phyloP scores from a whole-genome alignment of 192 early-diverging fungal species.

The Lobosporangium transversale region DNA sequence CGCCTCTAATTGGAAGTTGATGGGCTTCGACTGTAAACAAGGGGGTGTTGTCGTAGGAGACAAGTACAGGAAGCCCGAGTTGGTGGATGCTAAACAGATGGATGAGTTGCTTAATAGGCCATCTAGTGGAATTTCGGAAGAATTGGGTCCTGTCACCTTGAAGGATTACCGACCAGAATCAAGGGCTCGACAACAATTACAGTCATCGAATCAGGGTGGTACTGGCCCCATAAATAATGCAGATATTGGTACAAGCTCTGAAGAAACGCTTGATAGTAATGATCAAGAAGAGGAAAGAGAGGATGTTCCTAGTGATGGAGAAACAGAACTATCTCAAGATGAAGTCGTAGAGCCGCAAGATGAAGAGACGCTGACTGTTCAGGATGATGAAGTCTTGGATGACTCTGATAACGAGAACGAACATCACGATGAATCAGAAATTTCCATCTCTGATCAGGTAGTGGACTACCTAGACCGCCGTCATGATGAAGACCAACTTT shows the following conservation, averaged over 20 bases:
- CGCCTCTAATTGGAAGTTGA: constrained; percentile 61
- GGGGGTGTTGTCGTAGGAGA: constrained; percentile 45
- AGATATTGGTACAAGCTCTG: background rate
- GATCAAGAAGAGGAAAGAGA: constrained; percentile 5
- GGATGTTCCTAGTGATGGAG: background rate
- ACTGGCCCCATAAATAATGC: background rate
- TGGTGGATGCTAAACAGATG: constrained; percentile 49
- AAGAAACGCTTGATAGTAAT: constrained; percentile 1
- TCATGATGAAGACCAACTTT: constrained; percentile 21
- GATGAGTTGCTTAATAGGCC: constrained; percentile 46
- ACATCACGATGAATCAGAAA: constrained; percentile 35
- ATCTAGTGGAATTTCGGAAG: constrained; percentile 12
- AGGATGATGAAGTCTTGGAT: constrained; percentile 9
- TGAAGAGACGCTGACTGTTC: background rate
- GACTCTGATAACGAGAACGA: constrained; percentile 12
- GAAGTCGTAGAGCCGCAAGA: background rate
- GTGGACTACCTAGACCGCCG: constrained; percentile 41
- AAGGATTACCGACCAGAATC: constrained; percentile 39
- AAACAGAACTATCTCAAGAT: background rate
- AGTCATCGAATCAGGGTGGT: background rate
- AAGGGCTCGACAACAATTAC: constrained; percentile 20
- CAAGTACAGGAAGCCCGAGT: constrained; percentile 47
- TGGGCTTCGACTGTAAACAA: constrained; percentile 63
- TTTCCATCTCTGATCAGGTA: constrained; percentile 31
- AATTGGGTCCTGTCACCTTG: constrained; percentile 5